These are phyloP conservation scores for Mycena rosella DNA, from an alignment of 768 basidiomycete species.

Conservation along the genomic window DNA sequence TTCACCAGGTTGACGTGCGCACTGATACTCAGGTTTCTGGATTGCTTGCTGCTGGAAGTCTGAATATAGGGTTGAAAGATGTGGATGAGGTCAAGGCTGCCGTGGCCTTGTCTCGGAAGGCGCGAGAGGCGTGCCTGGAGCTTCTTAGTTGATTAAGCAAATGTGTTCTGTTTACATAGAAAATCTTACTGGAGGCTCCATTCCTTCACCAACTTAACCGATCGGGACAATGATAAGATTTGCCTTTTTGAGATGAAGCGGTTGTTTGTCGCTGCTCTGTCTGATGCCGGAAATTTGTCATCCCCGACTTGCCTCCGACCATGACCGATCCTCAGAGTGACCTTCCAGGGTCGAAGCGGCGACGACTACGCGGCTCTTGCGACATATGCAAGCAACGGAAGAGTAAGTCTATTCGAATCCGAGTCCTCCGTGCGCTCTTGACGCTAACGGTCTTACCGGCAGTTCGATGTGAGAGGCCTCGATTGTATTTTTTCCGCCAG, in stretches of 20 bases:
- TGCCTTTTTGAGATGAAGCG: no score
- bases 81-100: no score
- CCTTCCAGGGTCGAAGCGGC: conserved; percentile 32
- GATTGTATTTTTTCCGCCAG: not conserved
- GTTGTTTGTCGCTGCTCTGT: no score
- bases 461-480: conserved; percentile 27
- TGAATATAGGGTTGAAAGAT: conserved; percentile 9
- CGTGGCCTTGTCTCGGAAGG: conserved; percentile 4
- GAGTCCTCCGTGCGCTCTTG: no score
- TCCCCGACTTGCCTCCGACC: not conserved
- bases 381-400: conserved; percentile 35
- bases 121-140: conserved; percentile 9
- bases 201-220: no score
- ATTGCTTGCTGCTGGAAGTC: not conserved
- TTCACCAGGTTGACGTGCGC: conserved; percentile 1
- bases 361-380: conserved; percentile 30
- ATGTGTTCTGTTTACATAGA: no score
- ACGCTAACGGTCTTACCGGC: not conserved
- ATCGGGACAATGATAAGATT: no score
- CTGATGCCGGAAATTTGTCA: no score
- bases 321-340: not conserved
- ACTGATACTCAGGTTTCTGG: conserved; percentile 6
- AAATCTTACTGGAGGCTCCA: no score
- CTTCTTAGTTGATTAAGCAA: not conserved
- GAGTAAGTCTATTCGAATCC: conserved; percentile 11